Evolutionary conservation across 305 asterid genomes (phyloP), one percentile per base, ranked within the genome.

Genomic region (Fraxinus sp.): DNA sequence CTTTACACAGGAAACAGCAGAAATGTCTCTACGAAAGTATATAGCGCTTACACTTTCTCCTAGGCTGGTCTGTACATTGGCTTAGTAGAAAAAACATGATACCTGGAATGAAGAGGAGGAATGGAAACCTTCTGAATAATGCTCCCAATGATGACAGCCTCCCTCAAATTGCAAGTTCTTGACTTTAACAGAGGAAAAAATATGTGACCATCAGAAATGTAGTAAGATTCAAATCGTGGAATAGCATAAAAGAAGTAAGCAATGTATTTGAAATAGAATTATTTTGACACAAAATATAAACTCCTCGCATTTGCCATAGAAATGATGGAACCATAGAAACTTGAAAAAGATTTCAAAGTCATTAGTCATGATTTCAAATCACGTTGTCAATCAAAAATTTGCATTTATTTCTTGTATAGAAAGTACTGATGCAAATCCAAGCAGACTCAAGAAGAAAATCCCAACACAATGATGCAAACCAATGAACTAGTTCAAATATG

Each of bases 101-200:
- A 93, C 97, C 98, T 92, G 71, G 98, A 93, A 88, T 94, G 98
- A 84, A 92, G 97, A 83, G 88, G 92, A 52, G 98, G 98, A 80
- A 93, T 88, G 20, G 97, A 92, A n/a, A 88, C 84, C 89, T 93
- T 93, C 88, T 92, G 88, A 70, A 94, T 86, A 86, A 94, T 85
- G 89, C 98, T 91, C 79, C 97, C 97, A 76, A 94, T 77, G 32
- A 94, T 94, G 62, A 90, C 93, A 80, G 95, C 98, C 86, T 94
- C 98, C 88, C 95, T 88, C 79, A 92, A 83, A 75, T 83, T 90
- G 88, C 98, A 94, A 39, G 97, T 94, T 86, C 90, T 85, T 77
- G 98, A 91, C 97, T 93, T 88, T 22, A 64, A 79, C 28, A 77
- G 83, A 84, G 80, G 16, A 41, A 55, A 77, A 36, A 4, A 37